Evolutionary conservation across 495 filamentous ascomycete species (phyloP), one percentile per base, ranked within the genome.

Genomic region (Xylona heveae): DNA sequence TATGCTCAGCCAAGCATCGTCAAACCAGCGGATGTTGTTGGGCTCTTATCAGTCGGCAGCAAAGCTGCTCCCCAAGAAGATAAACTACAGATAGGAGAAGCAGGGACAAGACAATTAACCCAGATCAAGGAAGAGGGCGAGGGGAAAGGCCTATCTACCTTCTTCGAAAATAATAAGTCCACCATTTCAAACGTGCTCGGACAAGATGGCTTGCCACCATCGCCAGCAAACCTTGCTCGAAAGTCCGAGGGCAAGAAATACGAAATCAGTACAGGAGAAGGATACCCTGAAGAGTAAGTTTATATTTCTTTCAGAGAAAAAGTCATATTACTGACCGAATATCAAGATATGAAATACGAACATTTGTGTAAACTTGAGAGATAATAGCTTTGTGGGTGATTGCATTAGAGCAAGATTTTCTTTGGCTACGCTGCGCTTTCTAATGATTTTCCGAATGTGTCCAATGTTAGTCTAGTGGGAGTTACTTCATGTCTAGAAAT

Each of bases 1-100:
- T 97, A 95, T 58, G 77, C 90, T n/a, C 63, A 62, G 35, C 61
- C 77, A 28, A 82, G 75, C 43, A 68, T 76, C 20, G 68, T 97
- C 33, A 74, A 56, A 28, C 88, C 93, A 58, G 71, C 66, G 12
- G 77, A 95, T 57, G 73, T 79, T 16, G 85, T 85, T 14, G 74
- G 71, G 3, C 67, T 95, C 38, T 61, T 97, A 38, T 74, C 62
- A 15, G 77, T 95, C 8, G 88, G 90, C 20, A 91, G 72, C 52
- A 70, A 70, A 36, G 73, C 67, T n/a, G 55, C 54, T 5, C 83
- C 88, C 3, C 82, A 76, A 47, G 75, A 82, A 30, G 74, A 82
- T 40, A 49, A 70, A 24, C 45, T 72, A 28, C 62, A 82, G 45
- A 64, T 90, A 42, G 90, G 88, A 32, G 74, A 91, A 41, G 79